Evolutionary conservation across 2,329 filamentous ascomycete genomes (phyloP), one percentile per base, ranked within the genome.

Genomic region (Xenosphaeropsis pyriputrescens): DNA sequence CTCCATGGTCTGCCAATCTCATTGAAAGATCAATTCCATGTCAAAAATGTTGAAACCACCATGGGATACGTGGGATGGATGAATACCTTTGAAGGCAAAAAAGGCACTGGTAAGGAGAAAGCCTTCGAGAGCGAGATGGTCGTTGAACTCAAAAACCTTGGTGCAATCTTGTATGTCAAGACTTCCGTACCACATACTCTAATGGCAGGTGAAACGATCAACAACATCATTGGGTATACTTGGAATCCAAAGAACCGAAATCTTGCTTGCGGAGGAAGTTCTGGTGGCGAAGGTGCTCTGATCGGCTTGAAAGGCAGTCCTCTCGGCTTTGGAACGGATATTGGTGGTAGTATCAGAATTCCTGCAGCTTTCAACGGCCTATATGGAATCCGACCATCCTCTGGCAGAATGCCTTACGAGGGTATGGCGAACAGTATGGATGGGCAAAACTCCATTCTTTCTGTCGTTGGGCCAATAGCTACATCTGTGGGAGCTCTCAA

Each of bases 31-130:
- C 56, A 56, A 43, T 55, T 46, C 44, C 53, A 47, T 45, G 53
- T 49, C 29, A 55, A 43, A 42, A 55, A 46, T 40, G 54, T 50
- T 17, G 50, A 46, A 45, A 51, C 47, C 34, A 56, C 47, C 14
- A 79, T 79, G 62, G 75, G 73, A 11, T 79, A 78, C 47, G 61
- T 78, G 17, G 72, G 74, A n/a, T 75, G 73, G 65, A 68, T 79
- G n/a, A 68, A 67, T 6, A 70, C 68, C 0, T 70, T 75, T 44
- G 56, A 78, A 53, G 73, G 69, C 36, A 56, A 63, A 32, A 64
- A 64, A 41, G 62, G 59, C 3, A 68, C 58, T 41, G 65, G 60
- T 22, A 68, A 59, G 48, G 71, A 59, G 57, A 57, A 55, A 51
- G 52, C 62, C 32, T 66, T 65, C 45, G 63, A 80, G 54, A 75